Evolutionary conservation across 257 asterid species (phyloP).

Genomic region (Scutellaria barbata): DNA sequence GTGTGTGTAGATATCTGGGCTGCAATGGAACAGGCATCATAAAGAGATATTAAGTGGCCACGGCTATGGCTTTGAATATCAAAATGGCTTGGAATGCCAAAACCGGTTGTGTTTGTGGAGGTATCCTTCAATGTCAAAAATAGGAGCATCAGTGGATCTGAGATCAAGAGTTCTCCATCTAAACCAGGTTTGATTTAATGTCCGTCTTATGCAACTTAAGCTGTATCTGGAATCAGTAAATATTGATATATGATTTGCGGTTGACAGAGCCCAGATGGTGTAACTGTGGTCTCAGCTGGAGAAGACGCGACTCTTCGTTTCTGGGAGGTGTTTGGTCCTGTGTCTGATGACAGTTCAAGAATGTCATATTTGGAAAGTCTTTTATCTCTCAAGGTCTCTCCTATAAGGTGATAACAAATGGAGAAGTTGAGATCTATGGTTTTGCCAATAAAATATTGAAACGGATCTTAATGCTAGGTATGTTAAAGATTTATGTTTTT

Average conservation of each 20-base stretch:
- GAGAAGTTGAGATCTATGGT: too few relatives aligned
- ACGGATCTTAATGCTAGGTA: too few relatives aligned
- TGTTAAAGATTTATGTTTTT: too few relatives aligned
- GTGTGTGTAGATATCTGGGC: slow-evolving; percentile 57
- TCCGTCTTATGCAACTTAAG: background rate
- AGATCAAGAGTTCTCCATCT: slow-evolving; percentile 65
- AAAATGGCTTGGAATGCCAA: slow-evolving; percentile 38
- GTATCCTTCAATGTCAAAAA: slow-evolving; percentile 75
- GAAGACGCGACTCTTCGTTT: slow-evolving; percentile 67
- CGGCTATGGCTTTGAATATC: slow-evolving; percentile 23
- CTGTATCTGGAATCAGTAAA: background rate
- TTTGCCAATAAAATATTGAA: too few relatives aligned
- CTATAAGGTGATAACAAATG: slow-evolving; percentile 51
- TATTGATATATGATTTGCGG: background rate
- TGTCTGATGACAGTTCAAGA: slow-evolving; percentile 37
- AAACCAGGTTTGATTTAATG: slow-evolving; percentile 56
- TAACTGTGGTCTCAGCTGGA: slow-evolving; percentile 65
- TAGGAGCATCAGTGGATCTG: slow-evolving; percentile 45
- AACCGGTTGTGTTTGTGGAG: slow-evolving; percentile 71
- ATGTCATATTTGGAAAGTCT: slow-evolving; percentile 61
- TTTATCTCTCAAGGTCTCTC: slow-evolving; percentile 60
- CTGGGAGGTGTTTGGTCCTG: slow-evolving; percentile 86
- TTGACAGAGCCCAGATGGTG: slow-evolving; percentile 81
- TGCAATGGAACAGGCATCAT: slow-evolving; percentile 78
- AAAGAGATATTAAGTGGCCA: slow-evolving; percentile 79